Percentiles rank a stretch among this genome's conserved stretches.
Conservation (phyloP, 805 yeast genomes). For the Wickerhamiella vanderwaltii region DNA sequence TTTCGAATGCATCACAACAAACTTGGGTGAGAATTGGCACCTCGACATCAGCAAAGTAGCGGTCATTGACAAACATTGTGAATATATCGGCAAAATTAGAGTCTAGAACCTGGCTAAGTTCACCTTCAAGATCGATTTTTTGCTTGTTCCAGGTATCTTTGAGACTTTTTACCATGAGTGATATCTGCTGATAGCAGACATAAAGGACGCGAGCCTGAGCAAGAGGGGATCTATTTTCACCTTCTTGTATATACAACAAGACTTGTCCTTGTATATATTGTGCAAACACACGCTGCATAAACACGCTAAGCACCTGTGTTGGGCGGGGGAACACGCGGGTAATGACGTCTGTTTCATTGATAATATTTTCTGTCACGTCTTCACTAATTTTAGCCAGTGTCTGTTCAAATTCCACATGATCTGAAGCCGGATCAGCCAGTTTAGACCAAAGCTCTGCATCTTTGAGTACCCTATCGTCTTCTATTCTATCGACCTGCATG, state of each 20-base stretch:
- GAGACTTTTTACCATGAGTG: conserved; percentile 50
- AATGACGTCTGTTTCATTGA: conserved; percentile 62
- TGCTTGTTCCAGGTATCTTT: conserved; percentile 40
- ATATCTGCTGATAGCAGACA: conserved; percentile 46
- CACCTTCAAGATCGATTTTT: conserved; percentile 30
- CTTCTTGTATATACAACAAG: conserved; percentile 46
- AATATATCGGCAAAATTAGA: conserved; percentile 65
- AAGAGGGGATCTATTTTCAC: conserved; percentile 50
- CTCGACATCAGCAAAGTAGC: conserved; percentile 42
- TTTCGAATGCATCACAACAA: conserved; percentile 32
- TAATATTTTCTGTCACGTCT: conserved; percentile 46
- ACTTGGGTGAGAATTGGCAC: conserved; percentile 15
- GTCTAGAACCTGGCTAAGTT: conserved; percentile 42
- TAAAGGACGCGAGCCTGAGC: conserved; percentile 70
- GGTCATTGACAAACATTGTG: conserved; percentile 52
- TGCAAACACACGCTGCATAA: conserved; percentile 64
- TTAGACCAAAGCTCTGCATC: conserved; percentile 38
- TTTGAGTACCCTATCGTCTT: conserved; percentile 23
- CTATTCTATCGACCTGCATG: conserved; percentile 33
- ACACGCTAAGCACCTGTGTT: conserved; percentile 51
- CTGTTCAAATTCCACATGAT: conserved; percentile 38
- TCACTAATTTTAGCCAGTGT: conserved; percentile 42
- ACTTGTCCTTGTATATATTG: conserved; percentile 42
- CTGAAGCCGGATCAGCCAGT: conserved; percentile 47
- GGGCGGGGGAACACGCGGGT: conserved; percentile 60